These are phyloP conservation scores for Tolypocladium ovalisporum DNA, from an alignment of 2,329 filamentous ascomycete genomes.

Conservation along the genomic window DNA sequence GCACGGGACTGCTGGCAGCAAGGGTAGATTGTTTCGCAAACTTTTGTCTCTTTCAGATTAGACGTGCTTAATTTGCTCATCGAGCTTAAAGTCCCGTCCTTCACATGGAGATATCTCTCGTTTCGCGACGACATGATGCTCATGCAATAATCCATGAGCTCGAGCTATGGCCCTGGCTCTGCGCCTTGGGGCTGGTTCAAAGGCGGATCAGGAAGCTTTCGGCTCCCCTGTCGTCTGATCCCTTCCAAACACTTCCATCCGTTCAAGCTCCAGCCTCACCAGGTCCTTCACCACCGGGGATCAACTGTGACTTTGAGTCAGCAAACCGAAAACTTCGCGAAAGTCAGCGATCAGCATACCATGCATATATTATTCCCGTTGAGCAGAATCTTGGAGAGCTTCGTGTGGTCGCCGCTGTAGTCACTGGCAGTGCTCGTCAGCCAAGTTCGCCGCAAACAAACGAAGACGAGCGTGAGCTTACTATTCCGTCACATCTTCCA, in stretches of 20 bases:
- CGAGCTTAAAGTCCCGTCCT: not conserved
- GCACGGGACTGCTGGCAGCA: not conserved
- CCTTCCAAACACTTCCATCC: not conserved
- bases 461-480: conserved; percentile 29
- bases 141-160: not conserved
- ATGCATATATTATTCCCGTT: conserved; percentile 99
- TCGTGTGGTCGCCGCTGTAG: conserved; percentile 77
- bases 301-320: conserved; percentile 44
- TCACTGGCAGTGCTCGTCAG: conserved; percentile 49
- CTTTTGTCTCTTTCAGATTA: not conserved
- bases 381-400: conserved; percentile 85
- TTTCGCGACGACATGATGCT: not conserved
- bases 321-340: not conserved
- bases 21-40: not conserved
- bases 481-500: conserved; percentile 97
- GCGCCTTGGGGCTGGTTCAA: not conserved
- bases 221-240: not conserved
- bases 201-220: not conserved
- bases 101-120: not conserved
- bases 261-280: conserved; percentile 1
- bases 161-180: not conserved
- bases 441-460: not conserved
- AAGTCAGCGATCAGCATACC: conserved; percentile 46
- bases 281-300: conserved; percentile 68
- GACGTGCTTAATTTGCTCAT: not conserved